These are phyloP conservation scores for Crataegus laevigata DNA, from an alignment of 306 rosid species.

Conservation along the genomic window DNA sequence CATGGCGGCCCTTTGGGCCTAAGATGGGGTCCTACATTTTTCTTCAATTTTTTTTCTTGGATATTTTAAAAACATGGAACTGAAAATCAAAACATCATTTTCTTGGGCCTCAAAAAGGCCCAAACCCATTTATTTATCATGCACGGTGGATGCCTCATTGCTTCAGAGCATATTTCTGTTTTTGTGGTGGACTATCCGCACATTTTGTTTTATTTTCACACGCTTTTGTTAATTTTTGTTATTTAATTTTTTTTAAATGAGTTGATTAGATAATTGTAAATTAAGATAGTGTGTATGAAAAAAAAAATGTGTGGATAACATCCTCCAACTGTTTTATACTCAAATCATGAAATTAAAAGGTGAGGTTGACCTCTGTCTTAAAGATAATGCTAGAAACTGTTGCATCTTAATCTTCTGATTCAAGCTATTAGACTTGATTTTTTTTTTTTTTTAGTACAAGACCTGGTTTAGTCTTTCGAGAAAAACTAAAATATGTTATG, in stretches of 20 bases:
- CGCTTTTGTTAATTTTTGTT: too few relatives aligned
- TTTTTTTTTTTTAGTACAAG: not conserved
- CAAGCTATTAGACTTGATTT: not conserved
- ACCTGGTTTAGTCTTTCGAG: not conserved
- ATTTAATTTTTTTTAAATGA: too few relatives aligned
- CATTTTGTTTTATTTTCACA: too few relatives aligned
- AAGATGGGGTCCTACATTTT: not conserved
- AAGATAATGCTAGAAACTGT: not conserved
- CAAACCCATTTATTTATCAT: not conserved
- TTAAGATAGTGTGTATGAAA: too few relatives aligned
- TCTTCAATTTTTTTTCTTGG: not conserved
- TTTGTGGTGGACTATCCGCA: too few relatives aligned
- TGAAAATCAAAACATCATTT: not conserved
- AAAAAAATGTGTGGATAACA: rapidly evolving
- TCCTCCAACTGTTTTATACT: not conserved
- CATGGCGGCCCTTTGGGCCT: too few relatives aligned
- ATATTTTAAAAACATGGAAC: not conserved
- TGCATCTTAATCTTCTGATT: not conserved
- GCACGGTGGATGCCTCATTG: not conserved
- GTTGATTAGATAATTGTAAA: rapidly evolving
- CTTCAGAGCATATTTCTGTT: too few relatives aligned
- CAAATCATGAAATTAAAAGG: not conserved
- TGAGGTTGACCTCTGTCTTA: not conserved
- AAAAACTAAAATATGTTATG: not conserved
- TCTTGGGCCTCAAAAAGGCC: not conserved